Evolutionary conservation across 176 grass and related monocot species (phyloP).

Genomic region (Juncus effusus): DNA sequence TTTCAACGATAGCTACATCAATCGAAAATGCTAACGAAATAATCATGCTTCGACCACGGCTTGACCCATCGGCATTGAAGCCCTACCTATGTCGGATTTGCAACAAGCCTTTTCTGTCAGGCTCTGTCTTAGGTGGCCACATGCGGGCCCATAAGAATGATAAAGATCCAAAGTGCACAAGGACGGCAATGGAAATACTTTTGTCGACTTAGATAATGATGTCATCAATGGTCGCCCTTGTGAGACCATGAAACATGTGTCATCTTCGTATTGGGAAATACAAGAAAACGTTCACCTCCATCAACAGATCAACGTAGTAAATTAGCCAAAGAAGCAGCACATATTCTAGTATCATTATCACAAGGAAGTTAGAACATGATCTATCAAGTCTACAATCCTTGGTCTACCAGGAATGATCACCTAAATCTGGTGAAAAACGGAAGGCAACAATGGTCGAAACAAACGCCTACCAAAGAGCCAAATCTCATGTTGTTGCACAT

Average conservation of each 20-base stretch:
- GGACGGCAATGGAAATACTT: constrained; percentile 18
- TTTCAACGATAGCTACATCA: too few relatives aligned
- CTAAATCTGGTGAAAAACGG: constrained; percentile 22
- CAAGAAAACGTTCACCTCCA: constrained; percentile 59
- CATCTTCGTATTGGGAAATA: background rate
- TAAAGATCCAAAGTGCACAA: constrained; percentile 25
- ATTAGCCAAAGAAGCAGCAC: too few relatives aligned
- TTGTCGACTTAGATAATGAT: constrained; percentile 26
- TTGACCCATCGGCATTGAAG: background rate
- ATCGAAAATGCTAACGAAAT: too few relatives aligned
- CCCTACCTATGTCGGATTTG: constrained; percentile 71
- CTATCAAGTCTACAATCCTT: background rate
- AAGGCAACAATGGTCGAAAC: constrained; percentile 7
- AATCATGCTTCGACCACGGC: background rate
- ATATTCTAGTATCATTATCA: too few relatives aligned
- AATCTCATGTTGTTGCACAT: constrained; percentile 19
- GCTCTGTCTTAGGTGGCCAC: constrained; percentile 82
- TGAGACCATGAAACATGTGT: too few relatives aligned
- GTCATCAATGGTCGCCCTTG: background rate
- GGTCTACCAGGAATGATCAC: constrained; percentile 17
- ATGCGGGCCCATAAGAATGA: constrained; percentile 74
- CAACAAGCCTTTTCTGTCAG: constrained; percentile 76
- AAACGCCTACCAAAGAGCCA: constrained; percentile 1
- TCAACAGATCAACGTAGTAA: constrained; percentile 21
- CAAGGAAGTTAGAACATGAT: constrained; percentile 16